Base-by-base conservation (phyloP, 1,284 basidiomycete species). In the Microbotryomycetes sp. region DNA sequence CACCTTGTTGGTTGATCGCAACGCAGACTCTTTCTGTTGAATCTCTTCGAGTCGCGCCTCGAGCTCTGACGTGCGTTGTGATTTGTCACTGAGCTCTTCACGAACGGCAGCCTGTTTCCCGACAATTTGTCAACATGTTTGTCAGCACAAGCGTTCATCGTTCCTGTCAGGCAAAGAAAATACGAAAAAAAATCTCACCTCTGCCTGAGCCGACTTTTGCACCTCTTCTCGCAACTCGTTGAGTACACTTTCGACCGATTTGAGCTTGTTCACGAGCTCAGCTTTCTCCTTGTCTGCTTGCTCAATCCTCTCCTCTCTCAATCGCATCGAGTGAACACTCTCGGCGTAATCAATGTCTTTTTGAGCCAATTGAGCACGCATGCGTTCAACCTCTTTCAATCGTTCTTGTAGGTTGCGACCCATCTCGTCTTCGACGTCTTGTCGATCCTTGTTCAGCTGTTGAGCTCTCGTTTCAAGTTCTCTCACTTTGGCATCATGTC, bases 1-100 rank as follows among this genome's bases (percentile, higher is more conserved):
- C 70, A 86, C 89, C 80, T 91, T 92, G 75, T 90, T 92, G 59
- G 80, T 82, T 5, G 81, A 74, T 48, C 84, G 82, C 31, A 87
- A 71, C 64, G 88, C 85, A 15, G 78, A 74, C 74, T 91, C 88
- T 42, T 84, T 81, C 59, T 76, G 75, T 72, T 82, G 85, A 51
- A 74, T 57, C 55, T 89, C 88, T 63, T 88, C 86, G 19, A 79
- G 70, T 51, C 78, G 75, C 0, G 70, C 56, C 56, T 76, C 74
- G 25, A 78, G 70, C 7, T 70, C 72, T 2, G 69, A 49, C 1
- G 76, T 70, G 22, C 76, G 72, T 15, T 68, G 67, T 42, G 74
- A 62, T 1, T 76, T 65, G 14, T 73, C 67, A 9, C 71, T 71
- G 4, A 78, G 65, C 47, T 79, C 77, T 26, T 78, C 77, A 45